These are phyloP conservation scores for Pythium dissimile DNA, from an alignment of 352 stramenopile species.

Conservation along the genomic window DNA sequence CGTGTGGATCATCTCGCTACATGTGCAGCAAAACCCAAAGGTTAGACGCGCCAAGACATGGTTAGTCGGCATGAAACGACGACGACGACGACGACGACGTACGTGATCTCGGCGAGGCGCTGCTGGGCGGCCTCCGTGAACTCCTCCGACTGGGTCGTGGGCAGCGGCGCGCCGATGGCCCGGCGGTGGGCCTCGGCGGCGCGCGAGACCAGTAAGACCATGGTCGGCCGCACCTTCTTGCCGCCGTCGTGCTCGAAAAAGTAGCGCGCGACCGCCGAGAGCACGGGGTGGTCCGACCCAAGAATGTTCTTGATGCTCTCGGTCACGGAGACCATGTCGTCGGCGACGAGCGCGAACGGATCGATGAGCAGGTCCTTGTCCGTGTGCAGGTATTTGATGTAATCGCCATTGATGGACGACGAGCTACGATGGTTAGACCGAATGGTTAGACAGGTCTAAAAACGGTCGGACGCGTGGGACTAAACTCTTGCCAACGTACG, in stretches of 20 bases:
- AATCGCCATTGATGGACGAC: conserved; percentile 23
- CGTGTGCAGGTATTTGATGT: conserved; percentile 49
- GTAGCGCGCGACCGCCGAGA: conserved; percentile 94
- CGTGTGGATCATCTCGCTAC: conserved; percentile 99
- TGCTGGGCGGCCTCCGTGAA: conserved; percentile 75
- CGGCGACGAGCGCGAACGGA: conserved; percentile 91
- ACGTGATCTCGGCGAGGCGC: conserved; percentile 84
- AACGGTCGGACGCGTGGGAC: background rate
- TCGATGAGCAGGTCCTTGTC: conserved; percentile 66
- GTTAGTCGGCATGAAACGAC: too few relatives aligned
- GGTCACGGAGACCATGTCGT: conserved; percentile 91
- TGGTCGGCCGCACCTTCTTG: conserved; percentile 98
- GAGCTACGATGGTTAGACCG: conserved; percentile 14
- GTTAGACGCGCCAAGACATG: too few relatives aligned
- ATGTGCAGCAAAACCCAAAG: background rate
- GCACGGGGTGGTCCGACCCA: conserved; percentile 95
- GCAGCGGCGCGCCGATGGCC: conserved; percentile 34
- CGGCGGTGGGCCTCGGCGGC: conserved; percentile 84
- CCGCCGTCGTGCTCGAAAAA: conserved; percentile 95
- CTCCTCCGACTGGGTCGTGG: conserved; percentile 58
- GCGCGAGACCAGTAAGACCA: conserved; percentile 94
- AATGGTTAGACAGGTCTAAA: conserved; percentile 7
- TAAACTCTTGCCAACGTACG: conserved; percentile 21
- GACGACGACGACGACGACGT: conserved; percentile 16
- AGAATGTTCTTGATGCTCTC: conserved; percentile 95